Evolutionary conservation across 2,329 filamentous ascomycete genomes (phyloP), one percentile per base, ranked within the genome.

Genomic region (Pseudocercospora fuligena): DNA sequence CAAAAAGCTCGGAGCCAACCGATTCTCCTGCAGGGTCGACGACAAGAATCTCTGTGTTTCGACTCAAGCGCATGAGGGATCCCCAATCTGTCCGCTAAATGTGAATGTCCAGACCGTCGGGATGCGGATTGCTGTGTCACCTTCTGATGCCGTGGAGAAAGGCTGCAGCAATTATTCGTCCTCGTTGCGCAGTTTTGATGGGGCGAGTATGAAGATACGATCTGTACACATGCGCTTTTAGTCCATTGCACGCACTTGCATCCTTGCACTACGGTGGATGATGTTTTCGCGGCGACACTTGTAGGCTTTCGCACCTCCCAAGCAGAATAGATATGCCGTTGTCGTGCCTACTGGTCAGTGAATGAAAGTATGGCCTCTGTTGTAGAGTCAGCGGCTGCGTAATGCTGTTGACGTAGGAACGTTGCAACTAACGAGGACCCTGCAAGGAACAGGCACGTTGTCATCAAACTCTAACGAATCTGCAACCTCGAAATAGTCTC

Each of bases 31-130:
- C 59, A 61, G 40, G 58, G 58, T 36, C 33, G 4, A 60, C 58
- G 23, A 31, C 40, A 43, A 43, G 40, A n/a, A 49, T 61, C 21
- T 61, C 47, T 61, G 36, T 51, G 59, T 60, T 47, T 46, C 58
- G 58, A 33, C 21, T 61, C 25, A 21, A 29, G 59, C 59, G 59
- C 59, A 49, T 49, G 40, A 25, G n/a, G 59, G 12, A 33, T 27
- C 43, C 59, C 21, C 40, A 33, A 49, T 27, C 43, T 49, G 23
- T 49, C 47, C 36, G 43, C 59, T 51, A 27, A 51, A 33, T 29
- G 23, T 61, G 59, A 49, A 33, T 36, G 43, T 51, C 59, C 59
- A 61, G 43, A 29, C 40, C 9, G 43, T 31, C 59, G 59, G 59
- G n/a, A 49, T 31, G 12, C 23, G 43, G 59, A 56, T 33, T 56